Base-by-base conservation (phyloP, 2,329 filamentous ascomycete species). In the Hypoxylon sp. region DNA sequence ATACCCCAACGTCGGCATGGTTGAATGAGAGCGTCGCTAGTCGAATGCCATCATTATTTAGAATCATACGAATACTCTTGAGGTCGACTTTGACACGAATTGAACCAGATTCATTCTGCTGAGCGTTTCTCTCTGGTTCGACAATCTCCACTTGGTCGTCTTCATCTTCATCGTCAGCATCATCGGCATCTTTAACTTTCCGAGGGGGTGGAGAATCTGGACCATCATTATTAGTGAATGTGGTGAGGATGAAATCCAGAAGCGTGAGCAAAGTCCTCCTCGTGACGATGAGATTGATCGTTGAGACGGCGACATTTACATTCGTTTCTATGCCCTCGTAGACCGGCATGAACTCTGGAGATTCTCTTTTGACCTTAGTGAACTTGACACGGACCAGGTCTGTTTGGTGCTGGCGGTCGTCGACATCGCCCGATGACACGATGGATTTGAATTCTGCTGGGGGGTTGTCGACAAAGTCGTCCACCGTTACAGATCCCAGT, bases 11-110 rank as follows among this genome's bases (percentile, higher is more conserved):
- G 74, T 97, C 92, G 1, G 94, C 95, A 62, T 95, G 94, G 69
- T 93, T 96, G 72, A 99, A 88, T 56, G 93, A 95, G 17, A 99
- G 79, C 0, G 95, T 99, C 26, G 95, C 95, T 26, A 99, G 84
- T 24, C 95, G 89, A 60, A 98, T 96, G 0, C 95, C 95, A 75
- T 99, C 96, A 68, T 99, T 98, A 76, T 99, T 99, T 57, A 99
- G 83, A 66, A 99, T 94, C 26, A 99, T 84, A 2, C 93, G 88
- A 67, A 99, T 97, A 80, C 91, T 94, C 80, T 97, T 96, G 65
- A 99, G 81, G 65, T 97, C 91, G 43, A 96, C 90, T 77, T 97
- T 97, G 77, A 99, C 94, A 22, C 93, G 89, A 68, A 99, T 95
- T 67, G 95, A 96, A 58, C 91, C 91, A 26, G 81, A 79, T 24